These are phyloP conservation scores for Buxus sempervirens DNA, from an alignment of 164 flowering plant species.

Conservation along the genomic window DNA sequence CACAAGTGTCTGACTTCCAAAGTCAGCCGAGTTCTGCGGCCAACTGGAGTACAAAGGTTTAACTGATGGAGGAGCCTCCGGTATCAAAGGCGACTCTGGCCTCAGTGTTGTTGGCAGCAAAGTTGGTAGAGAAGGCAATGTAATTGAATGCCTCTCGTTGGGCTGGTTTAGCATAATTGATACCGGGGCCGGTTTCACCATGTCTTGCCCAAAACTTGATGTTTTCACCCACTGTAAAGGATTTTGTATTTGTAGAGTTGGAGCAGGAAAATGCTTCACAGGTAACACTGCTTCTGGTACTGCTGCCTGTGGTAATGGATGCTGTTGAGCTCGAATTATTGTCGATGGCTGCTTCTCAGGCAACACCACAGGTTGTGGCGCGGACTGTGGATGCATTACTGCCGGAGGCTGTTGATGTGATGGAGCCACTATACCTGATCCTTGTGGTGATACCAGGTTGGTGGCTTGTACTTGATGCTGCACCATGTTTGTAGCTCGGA, in stretches of 20 bases:
- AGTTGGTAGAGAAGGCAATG: conserved; percentile 10
- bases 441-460: conserved; percentile 7
- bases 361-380: not conserved
- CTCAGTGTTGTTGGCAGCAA: conserved; percentile 7
- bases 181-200: conserved; percentile 16
- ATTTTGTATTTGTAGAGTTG: conserved; percentile 8
- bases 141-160: conserved; percentile 13
- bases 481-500: conserved; percentile 7
- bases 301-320: conserved; percentile 14
- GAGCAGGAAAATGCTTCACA: conserved; percentile 14
- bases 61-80: conserved; percentile 16
- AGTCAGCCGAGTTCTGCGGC: conserved; percentile 5
- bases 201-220: conserved; percentile 15
- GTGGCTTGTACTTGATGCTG: conserved; percentile 15
- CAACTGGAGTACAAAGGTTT: conserved; percentile 14
- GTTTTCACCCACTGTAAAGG: conserved; percentile 19
- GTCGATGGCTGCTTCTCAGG: conserved; percentile 14
- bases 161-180: conserved; percentile 17
- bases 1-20: conserved; percentile 19
- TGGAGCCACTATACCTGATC: no score
- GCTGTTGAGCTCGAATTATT: conserved; percentile 6
- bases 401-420: conserved; percentile 20
- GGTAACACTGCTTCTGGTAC: conserved; percentile 12
- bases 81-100: conserved; percentile 7
- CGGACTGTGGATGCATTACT: conserved; percentile 9